Evolutionary conservation across 176 grass and related monocot genomes (phyloP).

Genomic region (Phyllostachys edulis): DNA sequence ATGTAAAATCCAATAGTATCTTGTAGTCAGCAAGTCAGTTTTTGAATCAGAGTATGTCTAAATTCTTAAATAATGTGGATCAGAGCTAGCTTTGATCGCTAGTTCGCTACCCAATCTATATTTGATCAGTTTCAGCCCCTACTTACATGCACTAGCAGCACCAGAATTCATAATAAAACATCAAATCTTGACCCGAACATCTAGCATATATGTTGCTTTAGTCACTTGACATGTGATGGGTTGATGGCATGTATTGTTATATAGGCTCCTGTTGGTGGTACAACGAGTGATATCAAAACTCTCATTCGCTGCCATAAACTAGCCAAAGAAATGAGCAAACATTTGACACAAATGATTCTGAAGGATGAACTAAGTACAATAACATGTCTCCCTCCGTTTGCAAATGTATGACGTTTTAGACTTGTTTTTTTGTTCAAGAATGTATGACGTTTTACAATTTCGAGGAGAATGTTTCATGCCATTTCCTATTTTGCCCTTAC

Average conservation of each 20-base stretch:
- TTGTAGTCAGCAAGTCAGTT: not conserved
- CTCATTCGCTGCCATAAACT: not conserved
- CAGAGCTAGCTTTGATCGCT: not conserved
- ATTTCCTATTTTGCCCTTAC: too few species aligned
- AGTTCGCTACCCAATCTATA: not conserved
- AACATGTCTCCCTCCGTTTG: not conserved
- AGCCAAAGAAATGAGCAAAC: not conserved
- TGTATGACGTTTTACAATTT: too few species aligned
- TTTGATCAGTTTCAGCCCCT: not conserved
- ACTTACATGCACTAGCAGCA: not conserved
- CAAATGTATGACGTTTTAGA: too few species aligned
- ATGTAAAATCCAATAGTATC: not conserved
- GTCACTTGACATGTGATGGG: not conserved
- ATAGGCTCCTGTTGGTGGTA: not conserved
- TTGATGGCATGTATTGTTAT: not conserved
- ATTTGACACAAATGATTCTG: not conserved
- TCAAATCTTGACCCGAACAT: not conserved
- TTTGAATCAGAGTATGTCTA: not conserved
- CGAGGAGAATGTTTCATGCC: too few species aligned
- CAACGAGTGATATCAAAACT: not conserved
- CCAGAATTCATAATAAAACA: not conserved
- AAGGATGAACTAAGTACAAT: not conserved
- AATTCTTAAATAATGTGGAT: slow-evolving; percentile 6
- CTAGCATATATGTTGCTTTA: not conserved
- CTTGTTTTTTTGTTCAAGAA: too few species aligned